phyloP scores from a whole-genome alignment of 805 yeast species.

The Zygoascus flipseniorum region DNA sequence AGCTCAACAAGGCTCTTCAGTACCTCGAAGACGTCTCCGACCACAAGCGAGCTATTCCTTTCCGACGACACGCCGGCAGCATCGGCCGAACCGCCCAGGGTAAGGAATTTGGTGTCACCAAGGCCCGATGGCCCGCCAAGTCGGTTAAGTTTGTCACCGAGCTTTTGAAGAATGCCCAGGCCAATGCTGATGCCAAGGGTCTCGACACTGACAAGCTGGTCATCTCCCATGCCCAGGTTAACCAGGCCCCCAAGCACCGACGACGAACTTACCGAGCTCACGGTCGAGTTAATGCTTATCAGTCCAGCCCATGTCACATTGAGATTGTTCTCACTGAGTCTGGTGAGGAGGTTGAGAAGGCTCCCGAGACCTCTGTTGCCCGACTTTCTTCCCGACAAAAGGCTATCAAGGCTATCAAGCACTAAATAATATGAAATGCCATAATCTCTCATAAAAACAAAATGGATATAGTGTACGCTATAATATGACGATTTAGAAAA shows the following conservation, averaged over 20 bases:
- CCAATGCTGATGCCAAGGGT: slow-evolving; percentile 99
- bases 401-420: slow-evolving; percentile 70
- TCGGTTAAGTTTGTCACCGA: slow-evolving; percentile 93
- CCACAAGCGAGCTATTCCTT: slow-evolving; percentile 99
- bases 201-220: slow-evolving; percentile 90
- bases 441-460: neutral
- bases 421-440: neutral
- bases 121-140: slow-evolving; percentile 99
- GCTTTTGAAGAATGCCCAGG: slow-evolving; percentile 93
- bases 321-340: slow-evolving; percentile 95
- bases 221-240: slow-evolving; percentile 98
- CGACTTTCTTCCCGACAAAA: slow-evolving; percentile 86
- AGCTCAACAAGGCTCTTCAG: slow-evolving; percentile 87
- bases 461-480: neutral
- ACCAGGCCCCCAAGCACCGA: slow-evolving; percentile 99
- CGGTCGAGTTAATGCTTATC: slow-evolving; percentile 99
- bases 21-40: slow-evolving; percentile 94
- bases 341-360: slow-evolving; percentile 89
- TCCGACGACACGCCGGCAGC: slow-evolving; percentile 94
- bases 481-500: neutral
- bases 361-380: slow-evolving; percentile 56
- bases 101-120: slow-evolving; percentile 99
- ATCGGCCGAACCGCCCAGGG: slow-evolving; percentile 99
- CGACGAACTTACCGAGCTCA: slow-evolving; percentile 99
- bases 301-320: slow-evolving; percentile 97